Evolutionary conservation across 2,329 filamentous ascomycete genomes (phyloP), one percentile per base, ranked within the genome.

Genomic region (Nemania diffusa): DNA sequence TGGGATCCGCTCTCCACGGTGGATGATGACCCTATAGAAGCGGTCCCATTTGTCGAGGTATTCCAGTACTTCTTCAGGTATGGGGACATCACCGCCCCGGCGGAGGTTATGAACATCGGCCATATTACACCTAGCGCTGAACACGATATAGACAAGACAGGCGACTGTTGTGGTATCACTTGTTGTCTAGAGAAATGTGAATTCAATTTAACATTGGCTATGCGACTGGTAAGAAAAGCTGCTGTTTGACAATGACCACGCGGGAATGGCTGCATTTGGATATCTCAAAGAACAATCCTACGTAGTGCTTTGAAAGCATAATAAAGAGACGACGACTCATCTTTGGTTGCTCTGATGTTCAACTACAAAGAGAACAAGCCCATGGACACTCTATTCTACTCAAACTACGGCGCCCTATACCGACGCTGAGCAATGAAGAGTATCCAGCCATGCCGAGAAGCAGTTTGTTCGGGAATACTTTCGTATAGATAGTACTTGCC

Each of bases 1-100:
- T 22, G 8, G 7, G 20, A 68, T 9, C 6, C 44, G 7, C 56
- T 17, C 58, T 13, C 57, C 55, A 37, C 70, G 69, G 50, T 74
- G 56, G 46, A 75, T 57, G 29, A 75, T 65, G 27, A 72, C 1
- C 29, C 57, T 50, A 13, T 64, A 62, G 32, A 52, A 56, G 11
- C 15, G 15, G 5, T 51, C 37, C 64, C 62, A 66, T 5, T 22
- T 13, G 1, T 29, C 26, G 17, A 65, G 17, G 22, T 67, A 62
- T 13, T 22, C 6, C 1, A 8, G 53, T 40, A 68, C 11, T 1
- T 13, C 1, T 20, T 17, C 13, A 2, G 56, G 50, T 22, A 46
- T 20, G n/a, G n/a, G n/a, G n/a, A n/a, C n/a, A n/a, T n/a, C n/a
- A n/a, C n/a, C n/a, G n/a, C n/a, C n/a, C n/a, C n/a, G n/a, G n/a